Evolutionary conservation across 106 monocot species (phyloP).

Genomic region (Phalaenopsis aphrodite): DNA sequence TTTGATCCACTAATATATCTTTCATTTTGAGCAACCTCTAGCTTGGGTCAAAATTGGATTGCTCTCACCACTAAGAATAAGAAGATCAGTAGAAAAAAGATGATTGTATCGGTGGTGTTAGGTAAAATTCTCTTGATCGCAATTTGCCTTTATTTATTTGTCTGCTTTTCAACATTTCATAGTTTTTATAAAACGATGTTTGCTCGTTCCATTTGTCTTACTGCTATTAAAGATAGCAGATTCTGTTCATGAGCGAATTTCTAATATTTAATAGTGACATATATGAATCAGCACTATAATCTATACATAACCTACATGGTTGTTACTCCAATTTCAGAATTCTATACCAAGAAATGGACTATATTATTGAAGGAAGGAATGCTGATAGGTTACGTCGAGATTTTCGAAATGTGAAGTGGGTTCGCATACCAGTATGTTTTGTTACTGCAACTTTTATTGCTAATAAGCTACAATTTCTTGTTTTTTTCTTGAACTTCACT

Average conservation of each 20-base stretch:
- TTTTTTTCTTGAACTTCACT: neutral
- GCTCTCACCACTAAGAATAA: too few species aligned
- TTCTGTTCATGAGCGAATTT: neutral
- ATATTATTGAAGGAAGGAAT: constrained; percentile 97
- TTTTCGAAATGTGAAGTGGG: constrained; percentile 98
- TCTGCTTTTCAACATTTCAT: too few species aligned
- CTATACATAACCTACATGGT: neutral
- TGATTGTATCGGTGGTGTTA: too few species aligned
- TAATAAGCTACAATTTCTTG: neutral
- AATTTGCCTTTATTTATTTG: too few species aligned
- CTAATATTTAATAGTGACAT: neutral
- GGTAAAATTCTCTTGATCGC: too few species aligned
- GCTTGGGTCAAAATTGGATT: too few species aligned
- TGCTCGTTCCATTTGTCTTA: too few species aligned
- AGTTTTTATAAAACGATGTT: too few species aligned
- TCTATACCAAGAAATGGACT: constrained; percentile 93
- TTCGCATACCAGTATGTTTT: constrained; percentile 90
- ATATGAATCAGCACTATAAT: neutral
- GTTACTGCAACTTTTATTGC: neutral
- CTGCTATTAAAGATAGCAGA: neutral
- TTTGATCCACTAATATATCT: too few species aligned
- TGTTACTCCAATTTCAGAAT: constrained; percentile 42
- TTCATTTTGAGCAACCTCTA: too few species aligned
- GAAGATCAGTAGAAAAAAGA: too few species aligned
- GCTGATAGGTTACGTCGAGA: constrained; percentile 96